A percentile compares a stretch with the other conserved stretches of the same genome.
phyloP scores from a whole-genome alignment of 371 early-diverging fungal genomes.

The Smittium culicis region DNA sequence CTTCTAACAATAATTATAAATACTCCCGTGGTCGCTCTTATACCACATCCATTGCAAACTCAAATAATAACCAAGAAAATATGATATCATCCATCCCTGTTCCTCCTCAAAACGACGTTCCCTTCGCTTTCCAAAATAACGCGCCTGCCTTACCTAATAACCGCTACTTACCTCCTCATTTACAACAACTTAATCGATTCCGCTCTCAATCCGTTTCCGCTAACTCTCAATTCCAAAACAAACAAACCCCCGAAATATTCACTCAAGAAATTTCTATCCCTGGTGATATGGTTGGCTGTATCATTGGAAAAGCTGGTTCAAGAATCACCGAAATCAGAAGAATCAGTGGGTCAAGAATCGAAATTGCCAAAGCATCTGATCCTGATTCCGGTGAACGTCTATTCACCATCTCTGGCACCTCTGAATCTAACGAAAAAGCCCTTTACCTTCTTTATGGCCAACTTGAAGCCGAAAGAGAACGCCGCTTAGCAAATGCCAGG shows the following conservation, averaged over 20 bases:
- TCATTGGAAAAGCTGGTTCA: constrained; percentile 80
- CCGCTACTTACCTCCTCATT: constrained; percentile 20
- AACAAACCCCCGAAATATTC: constrained; percentile 21
- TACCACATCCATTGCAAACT: constrained; percentile 41
- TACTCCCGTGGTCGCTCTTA: constrained; percentile 25
- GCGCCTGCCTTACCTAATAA: neutral
- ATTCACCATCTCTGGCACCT: constrained; percentile 77
- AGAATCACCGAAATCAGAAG: constrained; percentile 84
- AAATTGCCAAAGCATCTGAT: constrained; percentile 64
- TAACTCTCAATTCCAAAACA: constrained; percentile 11
- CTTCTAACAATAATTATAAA: constrained; percentile 11
- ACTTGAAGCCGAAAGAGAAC: constrained; percentile 72
- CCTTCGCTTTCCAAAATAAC: neutral
- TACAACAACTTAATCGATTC: constrained; percentile 13
- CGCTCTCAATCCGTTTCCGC: constrained; percentile 31
- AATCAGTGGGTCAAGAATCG: constrained; percentile 68
- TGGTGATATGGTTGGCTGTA: constrained; percentile 82
- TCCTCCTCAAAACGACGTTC: constrained; percentile 17
- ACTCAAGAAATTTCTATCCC: constrained; percentile 80
- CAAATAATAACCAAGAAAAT: constrained; percentile 39
- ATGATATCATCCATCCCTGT: constrained; percentile 29
- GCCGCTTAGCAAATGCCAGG: constrained; percentile 36
- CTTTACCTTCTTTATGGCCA: constrained; percentile 73
- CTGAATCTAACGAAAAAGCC: constrained; percentile 75
- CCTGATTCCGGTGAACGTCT: constrained; percentile 64